Percentiles rank a stretch among this genome's conserved stretches.
These are phyloP conservation scores for Deinandra increscens DNA, from an alignment of 129 eudicot species.

Conservation along the genomic window DNA sequence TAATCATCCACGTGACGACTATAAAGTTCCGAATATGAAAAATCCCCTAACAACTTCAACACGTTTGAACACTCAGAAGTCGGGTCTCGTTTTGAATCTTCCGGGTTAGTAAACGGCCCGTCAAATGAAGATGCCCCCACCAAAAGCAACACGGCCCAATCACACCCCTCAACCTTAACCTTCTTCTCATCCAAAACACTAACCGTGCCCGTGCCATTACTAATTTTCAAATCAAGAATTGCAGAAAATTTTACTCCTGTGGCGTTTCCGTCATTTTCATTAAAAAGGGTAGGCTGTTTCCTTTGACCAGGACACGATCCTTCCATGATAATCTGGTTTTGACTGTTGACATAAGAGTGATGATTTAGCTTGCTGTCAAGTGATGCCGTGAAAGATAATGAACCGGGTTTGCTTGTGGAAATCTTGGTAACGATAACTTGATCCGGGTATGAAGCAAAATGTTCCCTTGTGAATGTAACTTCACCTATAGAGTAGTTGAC, in stretches of 20 bases:
- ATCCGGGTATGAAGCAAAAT: constrained; percentile 83
- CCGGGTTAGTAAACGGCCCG: constrained; percentile 65
- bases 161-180: constrained; percentile 54
- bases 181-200: constrained; percentile 56
- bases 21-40: constrained; percentile 61
- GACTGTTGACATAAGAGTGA: constrained; percentile 42
- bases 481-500: constrained; percentile 61
- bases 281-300: constrained; percentile 30
- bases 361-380: constrained; percentile 71
- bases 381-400: constrained; percentile 60
- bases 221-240: constrained; percentile 61
- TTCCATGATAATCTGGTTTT: constrained; percentile 75
- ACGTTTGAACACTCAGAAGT: constrained; percentile 39
- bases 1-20: constrained; percentile 77
- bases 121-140: constrained; percentile 78
- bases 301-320: constrained; percentile 69
- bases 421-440: constrained; percentile 66
- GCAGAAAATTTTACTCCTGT: constrained; percentile 59
- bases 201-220: constrained; percentile 34
- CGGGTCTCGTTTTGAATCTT: constrained; percentile 71
- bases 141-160: constrained; percentile 62
- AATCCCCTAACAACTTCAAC: constrained; percentile 38
- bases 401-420: constrained; percentile 54
- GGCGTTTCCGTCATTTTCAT: constrained; percentile 30
- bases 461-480: constrained; percentile 58